Percentiles rank a stretch among this genome's conserved stretches.
phyloP scores from a whole-genome alignment of 2,329 filamentous ascomycete genomes.

The Diaporthe velutina region DNA sequence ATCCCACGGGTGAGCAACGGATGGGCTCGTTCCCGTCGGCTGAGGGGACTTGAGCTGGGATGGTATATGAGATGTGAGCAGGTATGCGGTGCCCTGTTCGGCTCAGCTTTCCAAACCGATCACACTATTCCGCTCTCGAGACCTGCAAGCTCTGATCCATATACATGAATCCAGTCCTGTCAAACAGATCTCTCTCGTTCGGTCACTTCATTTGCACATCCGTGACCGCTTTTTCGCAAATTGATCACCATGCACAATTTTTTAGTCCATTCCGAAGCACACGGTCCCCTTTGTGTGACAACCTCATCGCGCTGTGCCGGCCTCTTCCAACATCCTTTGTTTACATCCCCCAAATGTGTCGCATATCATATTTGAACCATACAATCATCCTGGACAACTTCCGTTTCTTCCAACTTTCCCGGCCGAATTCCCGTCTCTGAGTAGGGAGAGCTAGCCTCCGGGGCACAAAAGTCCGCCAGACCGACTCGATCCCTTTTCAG shows the following conservation, averaged over 20 bases:
- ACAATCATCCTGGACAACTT: background rate
- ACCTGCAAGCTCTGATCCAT: too few relatives aligned
- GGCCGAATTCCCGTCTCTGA: background rate
- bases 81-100: background rate
- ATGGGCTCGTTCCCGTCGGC: background rate
- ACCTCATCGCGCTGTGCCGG: background rate
- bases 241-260: background rate
- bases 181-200: background rate
- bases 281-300: slow-evolving; percentile 10
- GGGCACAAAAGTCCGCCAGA: background rate
- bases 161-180: background rate
- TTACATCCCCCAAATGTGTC: background rate
- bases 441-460: slow-evolving; percentile 6
- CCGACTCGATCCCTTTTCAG: background rate
- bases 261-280: background rate
- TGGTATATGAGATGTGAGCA: slow-evolving; percentile 13
- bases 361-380: background rate
- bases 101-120: background rate
- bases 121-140: background rate
- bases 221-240: background rate
- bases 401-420: slow-evolving; percentile 7
- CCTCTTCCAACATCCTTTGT: slow-evolving; percentile 9
- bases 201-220: background rate
- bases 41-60: background rate
- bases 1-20: background rate